phyloP scores from a whole-genome alignment of 1,284 basidiomycete species.

The Sanguinoderma infundibulare region DNA sequence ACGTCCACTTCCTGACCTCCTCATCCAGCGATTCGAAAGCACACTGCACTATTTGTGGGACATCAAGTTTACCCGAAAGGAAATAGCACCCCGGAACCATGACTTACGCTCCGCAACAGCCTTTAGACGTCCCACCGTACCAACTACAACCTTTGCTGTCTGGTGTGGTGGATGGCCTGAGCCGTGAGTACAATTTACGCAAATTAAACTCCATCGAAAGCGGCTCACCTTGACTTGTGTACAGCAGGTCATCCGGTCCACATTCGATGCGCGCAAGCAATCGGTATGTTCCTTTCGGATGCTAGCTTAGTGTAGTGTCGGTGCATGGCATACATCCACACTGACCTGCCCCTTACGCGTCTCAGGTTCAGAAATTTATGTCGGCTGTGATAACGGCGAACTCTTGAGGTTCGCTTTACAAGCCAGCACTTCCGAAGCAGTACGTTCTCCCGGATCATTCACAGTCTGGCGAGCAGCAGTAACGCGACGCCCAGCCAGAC shows the following conservation, averaged over 20 bases:
- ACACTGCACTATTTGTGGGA: background rate
- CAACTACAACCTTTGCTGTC: slow-evolving; percentile 58
- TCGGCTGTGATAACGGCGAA: slow-evolving; percentile 76
- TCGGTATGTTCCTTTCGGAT: slow-evolving; percentile 40
- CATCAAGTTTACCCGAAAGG: background rate
- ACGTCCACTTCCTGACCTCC: background rate
- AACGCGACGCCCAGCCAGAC: slow-evolving; percentile 48
- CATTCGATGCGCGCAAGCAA: slow-evolving; percentile 41
- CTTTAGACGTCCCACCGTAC: slow-evolving; percentile 61
- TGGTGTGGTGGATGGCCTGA: slow-evolving; percentile 39
- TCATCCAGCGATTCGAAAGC: background rate
- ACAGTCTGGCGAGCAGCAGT: background rate
- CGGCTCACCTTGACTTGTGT: slow-evolving; percentile 16
- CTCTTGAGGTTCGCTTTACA: slow-evolving; percentile 70
- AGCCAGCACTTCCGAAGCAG: slow-evolving; percentile 54
- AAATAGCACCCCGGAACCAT: slow-evolving; percentile 15
- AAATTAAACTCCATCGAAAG: background rate
- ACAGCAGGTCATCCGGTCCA: slow-evolving; percentile 27
- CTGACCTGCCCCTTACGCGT: background rate
- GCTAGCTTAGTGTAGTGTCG: slow-evolving; percentile 1
- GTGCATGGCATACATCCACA: background rate
- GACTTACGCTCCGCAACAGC: slow-evolving; percentile 35
- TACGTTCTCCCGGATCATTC: slow-evolving; percentile 35
- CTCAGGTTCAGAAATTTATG: slow-evolving; percentile 70
- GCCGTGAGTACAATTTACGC: slow-evolving; percentile 19